Base-by-base conservation (phyloP, 345 rosid genomes). In the Theobroma cacao region DNA sequence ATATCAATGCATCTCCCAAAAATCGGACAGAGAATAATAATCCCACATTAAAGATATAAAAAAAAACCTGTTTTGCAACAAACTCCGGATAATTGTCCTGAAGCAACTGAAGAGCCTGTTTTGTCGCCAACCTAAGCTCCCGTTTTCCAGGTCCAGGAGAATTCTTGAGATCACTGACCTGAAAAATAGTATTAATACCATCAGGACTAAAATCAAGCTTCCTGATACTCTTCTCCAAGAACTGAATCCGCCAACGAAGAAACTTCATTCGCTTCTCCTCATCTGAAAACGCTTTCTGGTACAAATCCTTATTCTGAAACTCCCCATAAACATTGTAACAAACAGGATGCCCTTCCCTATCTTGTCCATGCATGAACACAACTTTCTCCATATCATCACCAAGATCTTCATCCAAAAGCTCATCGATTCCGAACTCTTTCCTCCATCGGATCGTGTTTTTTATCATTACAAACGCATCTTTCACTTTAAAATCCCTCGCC, bases 61-160 rank as follows among this genome's bases (percentile, higher is more conserved):
- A 62, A n/a, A 10, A 59, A 64, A 95, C 98, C 93, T 95, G 98
- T 78, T 88, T 95, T 72, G 96, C 91, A 3, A 93, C 99, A 76
- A 95, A 95, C 84, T 93, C 99, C 7, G 98, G 99, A 76, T 93
- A 95, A 80, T 95, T 95, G 75, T 95, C 99, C 75, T 95, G 99
- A 79, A 95, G 93, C 81, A 93, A 75, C 20, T 89, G 90, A 3
- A 95, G 89, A 18, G 97, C 97, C 80, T 92, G 95, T 45, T 84
- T 90, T 47, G 98, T 93, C 0, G 98, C 97, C 28, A 86, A 75
- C 78, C 99, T 85, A 72, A 92, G 98, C 88, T 92, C 99, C 28
- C 80, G 80, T 86, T 93, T 93, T 1, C 85, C 91, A 1, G 91
- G 93, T 45, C 97, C 98, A 0, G 97, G 97, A 47, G 97, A 91